Evolutionary conservation across 202 grass and related monocot genomes (phyloP).

Genomic region (Schoenoplectus tabernaemontani): DNA sequence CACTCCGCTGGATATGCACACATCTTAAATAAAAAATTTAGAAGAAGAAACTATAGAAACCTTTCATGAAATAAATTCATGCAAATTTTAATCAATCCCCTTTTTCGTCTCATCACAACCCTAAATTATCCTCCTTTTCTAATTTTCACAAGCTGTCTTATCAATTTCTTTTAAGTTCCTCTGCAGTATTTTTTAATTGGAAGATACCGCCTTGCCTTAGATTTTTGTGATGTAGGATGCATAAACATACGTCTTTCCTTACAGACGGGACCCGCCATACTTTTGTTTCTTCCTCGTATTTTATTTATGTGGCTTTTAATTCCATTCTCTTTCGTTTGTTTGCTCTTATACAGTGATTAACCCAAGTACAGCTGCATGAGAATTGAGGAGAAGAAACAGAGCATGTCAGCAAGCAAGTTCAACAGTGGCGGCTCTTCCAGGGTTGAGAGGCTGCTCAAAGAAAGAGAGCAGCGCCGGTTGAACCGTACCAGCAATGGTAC

Average conservation of each 20-base stretch:
- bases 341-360: conserved; percentile 12
- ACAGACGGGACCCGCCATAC: background rate
- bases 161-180: background rate
- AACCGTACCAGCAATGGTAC: conserved; percentile 1
- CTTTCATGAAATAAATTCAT: background rate
- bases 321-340: conserved; percentile 5
- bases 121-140: conserved; percentile 3
- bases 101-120: background rate
- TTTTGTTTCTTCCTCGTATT: conserved; percentile 8
- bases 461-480: conserved; percentile 28
- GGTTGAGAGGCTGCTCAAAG: conserved; percentile 36
- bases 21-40: background rate
- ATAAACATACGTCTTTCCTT: conserved; percentile 12
- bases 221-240: conserved; percentile 17
- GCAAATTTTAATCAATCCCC: background rate
- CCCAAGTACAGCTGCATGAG: conserved; percentile 5
- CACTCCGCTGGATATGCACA: background rate
- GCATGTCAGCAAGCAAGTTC: conserved; percentile 31
- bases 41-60: background rate
- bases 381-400: conserved; percentile 23
- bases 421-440: conserved; percentile 16
- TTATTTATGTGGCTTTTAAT: conserved; percentile 16
- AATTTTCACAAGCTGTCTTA: no score
- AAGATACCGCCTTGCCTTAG: conserved; percentile 1
- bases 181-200: background rate